Evolutionary conservation across 805 yeast species (phyloP), one percentile per base, ranked within the genome.

Genomic region (Blastobotrys mokoenaii): DNA sequence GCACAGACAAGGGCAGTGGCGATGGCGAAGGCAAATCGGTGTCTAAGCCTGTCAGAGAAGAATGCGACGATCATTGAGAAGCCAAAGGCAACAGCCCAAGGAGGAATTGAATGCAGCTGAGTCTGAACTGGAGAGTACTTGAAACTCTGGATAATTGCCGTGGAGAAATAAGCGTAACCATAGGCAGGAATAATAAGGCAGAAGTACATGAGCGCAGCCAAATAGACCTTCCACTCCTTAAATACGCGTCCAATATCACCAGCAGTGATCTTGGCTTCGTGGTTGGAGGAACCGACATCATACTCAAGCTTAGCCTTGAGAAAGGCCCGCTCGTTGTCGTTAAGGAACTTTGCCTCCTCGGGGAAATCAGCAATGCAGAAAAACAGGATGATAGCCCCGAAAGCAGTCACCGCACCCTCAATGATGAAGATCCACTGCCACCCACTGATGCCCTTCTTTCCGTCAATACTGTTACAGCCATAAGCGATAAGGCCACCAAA

Each of bases 71-170:
- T 55, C 64, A 81, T 79, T 38, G 81, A 74, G 30, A 74, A 66
- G 4, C 82, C 87, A 57, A 86, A 82, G 0, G 95, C 84, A 25
- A 73, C 66, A 36, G 84, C 69, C 89, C 94, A 87, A 16, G 95
- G 94, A 53, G 86, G 88, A 41, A 87, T 84, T 0, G 95, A 82
- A 65, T 80, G 81, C 45, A 82, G 74, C 62, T 87, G 87, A 8
- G 94, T 90, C 46, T 74, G 69, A 55, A 79, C 82, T 2, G 85
- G 80, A 2, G 85, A 72, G 68, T 80, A 72, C 16, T 83, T 82
- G 66, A 82, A 67, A 35, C 73, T 63, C 43, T 67, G 67, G 58
- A 82, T 79, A 58, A 82, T 82, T 27, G 82, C 69, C 37, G 85
- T 79, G 16, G 87, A 80, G 60, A 82, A 82, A 61, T 76, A 81